These are phyloP conservation scores for Mycena venus DNA, from an alignment of 768 basidiomycete genomes.

Conservation along the genomic window DNA sequence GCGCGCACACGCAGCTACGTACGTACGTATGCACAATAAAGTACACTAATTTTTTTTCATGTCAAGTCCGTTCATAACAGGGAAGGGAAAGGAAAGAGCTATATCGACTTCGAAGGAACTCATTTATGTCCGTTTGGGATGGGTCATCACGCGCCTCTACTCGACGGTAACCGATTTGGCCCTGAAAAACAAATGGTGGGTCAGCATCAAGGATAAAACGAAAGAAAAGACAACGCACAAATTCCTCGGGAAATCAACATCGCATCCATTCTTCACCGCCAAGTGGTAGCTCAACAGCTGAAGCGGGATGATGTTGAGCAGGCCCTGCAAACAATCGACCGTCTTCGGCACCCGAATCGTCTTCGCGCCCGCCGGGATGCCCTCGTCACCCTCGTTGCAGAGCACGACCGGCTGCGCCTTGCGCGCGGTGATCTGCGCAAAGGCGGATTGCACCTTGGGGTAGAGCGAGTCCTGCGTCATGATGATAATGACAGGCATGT, in stretches of 20 bases:
- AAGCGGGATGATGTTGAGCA: conserved; percentile 96
- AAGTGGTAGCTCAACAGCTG: conserved; percentile 97
- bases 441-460: conserved; percentile 97
- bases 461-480: conserved; percentile 99
- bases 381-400: conserved; percentile 93
- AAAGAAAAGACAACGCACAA: conserved; percentile 53
- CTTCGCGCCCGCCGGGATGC: conserved; percentile 79
- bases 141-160: conserved; percentile 49
- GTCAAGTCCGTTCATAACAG: conserved; percentile 22
- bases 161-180: conserved; percentile 85
- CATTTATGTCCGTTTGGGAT: too few species aligned
- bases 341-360: conserved; percentile 96
- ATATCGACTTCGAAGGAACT: background rate
- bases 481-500: conserved; percentile 98
- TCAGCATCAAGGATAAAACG: conserved; percentile 6
- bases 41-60: conserved; percentile 46
- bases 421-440: conserved; percentile 96
- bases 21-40: conserved; percentile 22
- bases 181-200: conserved; percentile 49
- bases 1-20: background rate
- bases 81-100: conserved; percentile 6
- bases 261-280: conserved; percentile 94
- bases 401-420: conserved; percentile 96
- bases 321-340: conserved; percentile 93
- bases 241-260: conserved; percentile 99